Base-by-base conservation (phyloP, 2,329 filamentous ascomycete genomes). In the Penicillium sp. region DNA sequence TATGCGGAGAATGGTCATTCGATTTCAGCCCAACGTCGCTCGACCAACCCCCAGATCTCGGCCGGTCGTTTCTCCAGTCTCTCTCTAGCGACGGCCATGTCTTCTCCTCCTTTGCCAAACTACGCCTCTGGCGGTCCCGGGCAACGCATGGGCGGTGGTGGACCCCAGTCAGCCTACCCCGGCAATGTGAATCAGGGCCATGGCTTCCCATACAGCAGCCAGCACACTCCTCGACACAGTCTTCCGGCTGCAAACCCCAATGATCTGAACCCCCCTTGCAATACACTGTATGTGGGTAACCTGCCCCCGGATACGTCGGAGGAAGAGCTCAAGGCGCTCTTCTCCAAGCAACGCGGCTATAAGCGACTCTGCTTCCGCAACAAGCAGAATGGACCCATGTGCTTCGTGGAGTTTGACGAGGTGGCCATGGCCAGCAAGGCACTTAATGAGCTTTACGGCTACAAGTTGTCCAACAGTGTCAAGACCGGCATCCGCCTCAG, bases 261-360 rank as follows among this genome's bases (percentile, higher is more conserved):
- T 10, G 92, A 98, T 65, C 88, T 96, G 70, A 96, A 97, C 61
- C 92, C 92, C 1, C 93, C 93, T 0, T 97, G 93, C 79, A 97
- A 98, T 66, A 98, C 93, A 0, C 78, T 98, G 6, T 97, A 98
- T 64, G 92, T 98, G 18, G 92, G 93, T n/a, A 97, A 98, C 63
- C 76, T 98, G 38, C 93, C 92, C 0, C 82, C 91, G 49, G 88
- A 95, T 66, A 95, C 91, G 0, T 92, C 88, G 0, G 93, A 98
- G 65, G 92, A 97, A 65, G 93, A 97, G 69, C 80, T 98, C 48
- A 97, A 97, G 72, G 83, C 87, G 20, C 81, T 96, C 65, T 98
- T 98, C 66, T 90, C 87, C 24, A 92, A 91, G 71, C 89, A 95
- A 68, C 85, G 91, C 42, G 93, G 93, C 3, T 98, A 96, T 75